These are phyloP conservation scores for Cubamyces lactineus DNA, from an alignment of 768 basidiomycete genomes.

Conservation along the genomic window DNA sequence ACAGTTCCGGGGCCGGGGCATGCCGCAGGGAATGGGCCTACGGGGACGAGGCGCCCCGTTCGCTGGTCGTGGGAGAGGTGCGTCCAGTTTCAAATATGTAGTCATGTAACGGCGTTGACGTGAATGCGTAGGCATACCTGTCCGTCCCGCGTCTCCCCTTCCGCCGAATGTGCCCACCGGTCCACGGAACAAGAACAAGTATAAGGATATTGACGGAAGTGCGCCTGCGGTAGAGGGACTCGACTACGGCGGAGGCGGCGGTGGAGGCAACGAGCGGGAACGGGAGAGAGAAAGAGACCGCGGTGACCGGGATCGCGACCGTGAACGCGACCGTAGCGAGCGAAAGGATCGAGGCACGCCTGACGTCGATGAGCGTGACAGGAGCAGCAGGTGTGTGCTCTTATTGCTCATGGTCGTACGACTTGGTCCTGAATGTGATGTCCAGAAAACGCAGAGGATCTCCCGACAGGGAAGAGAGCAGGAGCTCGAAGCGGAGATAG, in stretches of 20 bases:
- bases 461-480: constrained; percentile 67
- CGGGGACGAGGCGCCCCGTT: constrained; percentile 48
- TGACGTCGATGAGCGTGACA: constrained; percentile 61
- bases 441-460: constrained; percentile 74
- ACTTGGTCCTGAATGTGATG: not conserved
- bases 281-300: constrained; percentile 30
- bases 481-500: constrained; percentile 68
- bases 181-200: constrained; percentile 86
- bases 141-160: constrained; percentile 80
- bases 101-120: constrained; percentile 1
- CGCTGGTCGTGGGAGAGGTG: constrained; percentile 48
- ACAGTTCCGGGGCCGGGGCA: constrained; percentile 48
- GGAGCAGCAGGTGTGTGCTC: constrained; percentile 54
- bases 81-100: constrained; percentile 25
- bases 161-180: constrained; percentile 89
- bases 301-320: constrained; percentile 28
- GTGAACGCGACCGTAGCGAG: constrained; percentile 27
- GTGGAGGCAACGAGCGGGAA: constrained; percentile 15
- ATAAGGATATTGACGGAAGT: constrained; percentile 86
- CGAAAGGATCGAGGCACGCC: constrained; percentile 51
- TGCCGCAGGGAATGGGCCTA: constrained; percentile 41
- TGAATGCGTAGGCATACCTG: constrained; percentile 46
- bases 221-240: constrained; percentile 87
- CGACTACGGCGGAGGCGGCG: constrained; percentile 63
- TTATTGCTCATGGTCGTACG: constrained; percentile 13